Conservation (phyloP, 139 green algal genomes). For the Chlamydomonas schloesseri region DNA sequence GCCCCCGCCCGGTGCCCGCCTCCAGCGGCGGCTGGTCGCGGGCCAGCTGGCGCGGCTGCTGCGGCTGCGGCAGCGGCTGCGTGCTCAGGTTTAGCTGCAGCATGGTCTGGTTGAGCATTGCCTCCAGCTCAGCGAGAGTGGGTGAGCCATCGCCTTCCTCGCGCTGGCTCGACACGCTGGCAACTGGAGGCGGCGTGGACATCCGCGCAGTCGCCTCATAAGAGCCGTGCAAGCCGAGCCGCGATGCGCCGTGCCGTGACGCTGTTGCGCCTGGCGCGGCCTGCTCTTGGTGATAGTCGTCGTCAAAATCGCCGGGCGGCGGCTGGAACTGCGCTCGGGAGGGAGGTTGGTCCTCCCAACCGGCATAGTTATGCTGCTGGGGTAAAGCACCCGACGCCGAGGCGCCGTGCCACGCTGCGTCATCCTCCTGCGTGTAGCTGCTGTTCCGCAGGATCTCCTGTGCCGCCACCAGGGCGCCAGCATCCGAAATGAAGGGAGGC, state of each 20-base stretch:
- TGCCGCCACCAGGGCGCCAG: neutral
- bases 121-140: slow-evolving; percentile 22
- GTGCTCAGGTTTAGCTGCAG: neutral
- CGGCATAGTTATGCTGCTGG: neutral
- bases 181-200: no score
- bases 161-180: no score
- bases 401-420: no score
- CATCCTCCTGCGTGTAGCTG: neutral
- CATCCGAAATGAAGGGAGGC: neutral
- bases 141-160: no score
- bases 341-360: neutral
- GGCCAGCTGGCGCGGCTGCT: no score
- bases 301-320: neutral
- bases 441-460: neutral
- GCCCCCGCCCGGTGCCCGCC: no score
- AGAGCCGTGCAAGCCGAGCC: no score
- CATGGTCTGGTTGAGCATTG: slow-evolving; percentile 20
- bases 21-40: no score
- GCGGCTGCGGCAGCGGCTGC: neutral
- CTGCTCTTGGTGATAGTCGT: neutral
- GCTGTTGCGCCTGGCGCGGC: no score
- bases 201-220: no score
- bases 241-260: no score
- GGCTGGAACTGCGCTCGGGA: neutral
- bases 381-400: neutral